Percentiles rank a stretch among this genome's conserved stretches.
These are phyloP conservation scores for Puccinia triticina DNA, from an alignment of 1,284 basidiomycete genomes.

Conservation along the genomic window DNA sequence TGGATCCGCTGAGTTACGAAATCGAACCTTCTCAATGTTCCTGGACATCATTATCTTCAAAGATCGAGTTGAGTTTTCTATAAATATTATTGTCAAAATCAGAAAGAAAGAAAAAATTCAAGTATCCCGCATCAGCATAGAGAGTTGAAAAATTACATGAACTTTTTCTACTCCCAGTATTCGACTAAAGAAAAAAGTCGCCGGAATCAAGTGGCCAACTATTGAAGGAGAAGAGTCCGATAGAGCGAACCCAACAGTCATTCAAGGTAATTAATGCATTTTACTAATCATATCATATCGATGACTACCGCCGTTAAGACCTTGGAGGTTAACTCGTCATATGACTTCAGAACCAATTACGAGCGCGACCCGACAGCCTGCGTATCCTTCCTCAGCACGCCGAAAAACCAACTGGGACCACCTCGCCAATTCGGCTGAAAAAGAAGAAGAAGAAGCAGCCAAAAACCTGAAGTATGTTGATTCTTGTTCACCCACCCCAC, in stretches of 20 bases:
- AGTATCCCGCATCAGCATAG: neutral
- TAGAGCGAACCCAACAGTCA: neutral
- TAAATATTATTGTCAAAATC: slow-evolving; percentile 69
- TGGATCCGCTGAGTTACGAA: slow-evolving; percentile 78
- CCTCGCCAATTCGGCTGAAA: slow-evolving; percentile 68
- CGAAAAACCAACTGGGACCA: slow-evolving; percentile 78
- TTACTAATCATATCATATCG: neutral
- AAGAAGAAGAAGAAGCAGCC: slow-evolving; percentile 69
- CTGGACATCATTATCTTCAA: slow-evolving; percentile 76
- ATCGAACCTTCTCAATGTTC: slow-evolving; percentile 71
- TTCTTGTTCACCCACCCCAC: neutral
- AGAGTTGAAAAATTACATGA: neutral
- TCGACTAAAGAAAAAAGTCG: slow-evolving; percentile 68
- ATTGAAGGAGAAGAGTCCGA: slow-evolving; percentile 68
- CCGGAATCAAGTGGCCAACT: slow-evolving; percentile 72
- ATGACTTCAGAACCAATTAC: neutral
- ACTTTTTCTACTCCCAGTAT: slow-evolving; percentile 56
- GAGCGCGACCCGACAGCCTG: neutral
- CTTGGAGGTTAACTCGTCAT: neutral
- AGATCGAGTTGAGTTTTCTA: slow-evolving; percentile 69
- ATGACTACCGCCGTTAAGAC: neutral
- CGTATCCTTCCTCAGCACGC: slow-evolving; percentile 59
- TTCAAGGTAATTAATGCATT: neutral
- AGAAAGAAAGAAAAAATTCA: neutral
- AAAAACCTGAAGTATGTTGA: slow-evolving; percentile 58